A percentile compares a stretch with the other conserved stretches of the same genome.
Conservation (phyloP, 2,329 filamentous ascomycete species). For the Alternaria arborescens region DNA sequence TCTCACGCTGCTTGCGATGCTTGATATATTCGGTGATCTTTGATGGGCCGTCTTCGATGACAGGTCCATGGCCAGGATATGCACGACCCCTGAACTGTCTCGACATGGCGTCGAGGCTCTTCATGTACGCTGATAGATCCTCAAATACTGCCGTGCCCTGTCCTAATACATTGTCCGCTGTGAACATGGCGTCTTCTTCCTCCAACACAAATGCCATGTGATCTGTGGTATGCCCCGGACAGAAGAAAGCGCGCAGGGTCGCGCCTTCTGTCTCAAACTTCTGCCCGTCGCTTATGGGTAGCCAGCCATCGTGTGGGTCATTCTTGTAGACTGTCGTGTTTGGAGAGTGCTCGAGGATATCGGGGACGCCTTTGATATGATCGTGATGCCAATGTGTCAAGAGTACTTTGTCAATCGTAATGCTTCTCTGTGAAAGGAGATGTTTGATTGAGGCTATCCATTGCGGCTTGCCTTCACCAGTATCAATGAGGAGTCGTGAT, state of each 20-base stretch:
- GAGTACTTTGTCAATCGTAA: constrained; percentile 72
- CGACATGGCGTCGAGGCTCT: constrained; percentile 74
- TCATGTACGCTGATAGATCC: constrained; percentile 73
- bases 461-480: constrained; percentile 78
- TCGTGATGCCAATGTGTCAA: constrained; percentile 95
- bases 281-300: constrained; percentile 65
- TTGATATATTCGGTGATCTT: constrained; percentile 84
- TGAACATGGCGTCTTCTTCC: constrained; percentile 85
- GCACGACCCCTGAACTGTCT: constrained; percentile 71
- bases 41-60: constrained; percentile 74
- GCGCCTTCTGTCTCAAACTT: constrained; percentile 67
- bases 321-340: constrained; percentile 72
- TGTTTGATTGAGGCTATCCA: constrained; percentile 75
- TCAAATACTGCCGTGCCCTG: constrained; percentile 89
- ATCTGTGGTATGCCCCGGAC: constrained; percentile 80
- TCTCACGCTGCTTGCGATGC: constrained; percentile 80
- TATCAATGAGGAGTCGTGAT: constrained; percentile 84
- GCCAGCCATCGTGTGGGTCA: constrained; percentile 61
- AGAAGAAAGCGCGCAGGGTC: constrained; percentile 72
- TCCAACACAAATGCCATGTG: constrained; percentile 81
- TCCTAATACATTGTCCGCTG: constrained; percentile 86
- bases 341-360: constrained; percentile 72
- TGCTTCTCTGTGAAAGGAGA: constrained; percentile 72
- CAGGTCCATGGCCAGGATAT: constrained; percentile 88
- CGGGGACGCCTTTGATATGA: constrained; percentile 78